Conservation (phyloP, 148 eudicot genomes). For the Silene conica region DNA sequence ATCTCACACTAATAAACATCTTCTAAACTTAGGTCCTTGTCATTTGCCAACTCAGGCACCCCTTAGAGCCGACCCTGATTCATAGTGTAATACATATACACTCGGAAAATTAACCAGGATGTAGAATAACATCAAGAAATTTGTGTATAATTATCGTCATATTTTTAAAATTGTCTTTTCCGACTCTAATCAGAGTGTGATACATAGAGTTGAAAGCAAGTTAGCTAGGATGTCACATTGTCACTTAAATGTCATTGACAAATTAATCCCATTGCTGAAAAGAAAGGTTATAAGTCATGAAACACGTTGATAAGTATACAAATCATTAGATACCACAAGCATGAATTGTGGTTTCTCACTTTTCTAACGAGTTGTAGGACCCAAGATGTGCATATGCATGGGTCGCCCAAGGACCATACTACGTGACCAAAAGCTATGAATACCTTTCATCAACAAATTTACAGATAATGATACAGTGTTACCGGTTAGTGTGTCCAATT, state of each 20-base stretch:
- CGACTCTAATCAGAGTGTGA: too few relatives aligned
- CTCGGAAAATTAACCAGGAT: too few relatives aligned
- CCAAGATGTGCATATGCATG: background rate
- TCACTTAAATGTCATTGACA: too few relatives aligned
- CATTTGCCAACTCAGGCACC: too few relatives aligned
- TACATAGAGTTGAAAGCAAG: background rate
- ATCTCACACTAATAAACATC: too few relatives aligned
- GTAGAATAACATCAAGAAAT: background rate
- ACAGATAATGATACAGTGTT: background rate
- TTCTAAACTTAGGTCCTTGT: too few relatives aligned
- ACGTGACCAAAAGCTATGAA: background rate
- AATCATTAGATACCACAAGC: constrained; percentile 12
- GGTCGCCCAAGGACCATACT: constrained; percentile 10
- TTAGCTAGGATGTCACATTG: constrained; percentile 2
- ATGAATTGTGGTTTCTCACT: constrained; percentile 2
- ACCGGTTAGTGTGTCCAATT: too few relatives aligned
- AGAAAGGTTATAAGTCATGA: background rate
- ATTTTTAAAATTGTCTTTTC: background rate
- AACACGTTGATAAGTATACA: constrained; percentile 22
- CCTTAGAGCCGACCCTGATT: too few relatives aligned
- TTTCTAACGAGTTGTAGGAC: constrained; percentile 15
- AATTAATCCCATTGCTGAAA: background rate
- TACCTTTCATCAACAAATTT: background rate
- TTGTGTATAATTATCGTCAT: background rate
- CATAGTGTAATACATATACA: too few relatives aligned